phyloP scores from a whole-genome alignment of 305 asterid genomes.

The Andrographis paniculata region DNA sequence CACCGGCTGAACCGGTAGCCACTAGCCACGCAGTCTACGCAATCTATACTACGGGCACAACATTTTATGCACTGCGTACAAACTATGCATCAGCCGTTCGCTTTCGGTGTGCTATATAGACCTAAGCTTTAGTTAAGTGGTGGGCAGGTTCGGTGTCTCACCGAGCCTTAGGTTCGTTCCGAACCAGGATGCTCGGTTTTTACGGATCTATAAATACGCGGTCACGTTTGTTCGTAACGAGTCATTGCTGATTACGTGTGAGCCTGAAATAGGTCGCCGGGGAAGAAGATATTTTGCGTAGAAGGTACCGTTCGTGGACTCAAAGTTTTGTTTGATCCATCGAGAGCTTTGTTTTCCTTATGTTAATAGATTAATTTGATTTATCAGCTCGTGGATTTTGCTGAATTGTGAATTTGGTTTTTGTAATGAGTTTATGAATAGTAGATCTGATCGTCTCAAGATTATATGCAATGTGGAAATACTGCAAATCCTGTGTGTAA shows the following conservation, averaged over 20 bases:
- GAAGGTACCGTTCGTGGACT: conserved; percentile 31
- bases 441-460: conserved; percentile 23
- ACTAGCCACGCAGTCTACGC: background rate
- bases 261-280: conserved; percentile 5
- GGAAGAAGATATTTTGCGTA: conserved; percentile 22
- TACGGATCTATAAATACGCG: conserved; percentile 30
- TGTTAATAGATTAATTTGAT: background rate
- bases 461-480: too few species aligned
- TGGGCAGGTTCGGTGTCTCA: conserved; percentile 39
- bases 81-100: background rate
- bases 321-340: background rate
- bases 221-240: background rate
- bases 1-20: background rate
- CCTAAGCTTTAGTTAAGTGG: conserved; percentile 39
- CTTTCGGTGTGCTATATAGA: conserved; percentile 13
- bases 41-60: conserved; percentile 8
- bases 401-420: background rate
- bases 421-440: background rate
- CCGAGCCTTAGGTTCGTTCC: conserved; percentile 39
- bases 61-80: conserved; percentile 7
- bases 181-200: conserved; percentile 31
- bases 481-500: background rate
- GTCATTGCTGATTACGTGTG: conserved; percentile 16
- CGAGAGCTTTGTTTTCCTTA: background rate
- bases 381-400: background rate